Evolutionary conservation across 768 basidiomycete species (phyloP), one percentile per base, ranked within the genome.

Genomic region (Fomitopsis pulvina): DNA sequence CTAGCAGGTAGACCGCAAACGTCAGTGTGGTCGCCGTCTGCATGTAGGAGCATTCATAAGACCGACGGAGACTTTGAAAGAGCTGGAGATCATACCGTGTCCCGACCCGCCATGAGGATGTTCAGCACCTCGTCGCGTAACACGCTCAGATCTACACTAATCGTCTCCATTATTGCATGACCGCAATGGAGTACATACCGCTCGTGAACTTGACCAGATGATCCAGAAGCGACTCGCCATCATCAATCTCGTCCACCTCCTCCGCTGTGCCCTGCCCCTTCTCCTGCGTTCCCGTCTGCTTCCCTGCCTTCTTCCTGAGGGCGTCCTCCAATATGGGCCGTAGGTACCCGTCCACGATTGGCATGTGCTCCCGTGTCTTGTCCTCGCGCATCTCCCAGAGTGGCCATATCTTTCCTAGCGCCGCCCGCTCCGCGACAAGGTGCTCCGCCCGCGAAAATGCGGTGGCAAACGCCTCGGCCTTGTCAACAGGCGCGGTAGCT

Each of bases 241-340:
- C 65, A 7, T 57, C 53, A 29, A 60, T 58, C 25, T 55, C 37
- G 16, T 52, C 55, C 10, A 47, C 46, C 21, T 45, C 47, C 8
- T 43, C 52, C 30, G 56, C 53, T 3, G 29, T n/a, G 21, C 48
- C 45, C 41, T 24, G 30, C 4, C n/a, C 40, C n/a, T 30, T 47
- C 16, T n/a, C 45, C 32, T 14, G 16, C n/a, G 21, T 27, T 14
- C 21, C 39, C 2, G 20, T 18, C 0, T 20, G 52, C 21, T 61
- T 50, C 38, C 55, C 62, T 32, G 66, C 62, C 48, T 69, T 67
- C 64, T 72, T 73, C 48, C 58, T 55, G 20, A 80, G 57, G 2
- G 71, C 71, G 21, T 74, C 67, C 32, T 66, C 60, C 4, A 80
- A 54, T 18, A 81, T 73, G 0, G 77, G 78, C 12, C 76, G 71